A percentile compares a stretch with the other conserved stretches of the same genome.
phyloP scores from a whole-genome alignment of 208 protist genomes.

The Crithidia mellificae region DNA sequence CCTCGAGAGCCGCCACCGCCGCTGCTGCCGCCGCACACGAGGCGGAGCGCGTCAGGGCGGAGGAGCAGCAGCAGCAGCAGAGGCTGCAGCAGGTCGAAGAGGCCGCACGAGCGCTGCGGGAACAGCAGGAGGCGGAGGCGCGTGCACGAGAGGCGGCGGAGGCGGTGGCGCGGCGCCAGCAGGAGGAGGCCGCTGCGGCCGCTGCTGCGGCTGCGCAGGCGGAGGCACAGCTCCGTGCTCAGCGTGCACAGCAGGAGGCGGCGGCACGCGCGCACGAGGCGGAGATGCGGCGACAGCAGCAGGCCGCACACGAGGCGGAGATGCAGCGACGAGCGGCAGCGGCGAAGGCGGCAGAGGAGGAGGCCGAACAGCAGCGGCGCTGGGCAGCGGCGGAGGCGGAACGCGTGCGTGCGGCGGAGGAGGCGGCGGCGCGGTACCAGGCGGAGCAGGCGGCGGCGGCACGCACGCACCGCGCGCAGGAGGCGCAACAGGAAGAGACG shows the following conservation, averaged over 20 bases:
- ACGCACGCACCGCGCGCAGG: background rate
- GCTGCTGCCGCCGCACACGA: background rate
- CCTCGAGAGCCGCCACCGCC: background rate
- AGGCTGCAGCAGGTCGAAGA: background rate
- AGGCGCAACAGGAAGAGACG: no score
- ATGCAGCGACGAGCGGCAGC: background rate
- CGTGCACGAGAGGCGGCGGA: background rate
- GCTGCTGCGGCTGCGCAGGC: no score
- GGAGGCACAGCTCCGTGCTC: background rate
- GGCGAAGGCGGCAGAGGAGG: background rate
- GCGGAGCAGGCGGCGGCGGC: background rate
- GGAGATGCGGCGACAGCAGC: no score
- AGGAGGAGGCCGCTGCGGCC: background rate
- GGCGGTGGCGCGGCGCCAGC: background rate
- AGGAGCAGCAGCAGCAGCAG: background rate
- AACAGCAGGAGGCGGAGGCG: background rate
- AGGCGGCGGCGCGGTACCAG: conserved; percentile 4
- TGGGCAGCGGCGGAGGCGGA: background rate
- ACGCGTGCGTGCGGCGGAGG: background rate
- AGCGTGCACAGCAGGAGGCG: background rate
- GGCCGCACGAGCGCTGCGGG: background rate
- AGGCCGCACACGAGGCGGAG: no score
- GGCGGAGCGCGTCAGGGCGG: background rate
- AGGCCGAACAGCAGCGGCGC: conserved; percentile 1
- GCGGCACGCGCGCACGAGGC: background rate